Conservation (phyloP, 176 grass and related monocot species). For the Secale cereale region DNA sequence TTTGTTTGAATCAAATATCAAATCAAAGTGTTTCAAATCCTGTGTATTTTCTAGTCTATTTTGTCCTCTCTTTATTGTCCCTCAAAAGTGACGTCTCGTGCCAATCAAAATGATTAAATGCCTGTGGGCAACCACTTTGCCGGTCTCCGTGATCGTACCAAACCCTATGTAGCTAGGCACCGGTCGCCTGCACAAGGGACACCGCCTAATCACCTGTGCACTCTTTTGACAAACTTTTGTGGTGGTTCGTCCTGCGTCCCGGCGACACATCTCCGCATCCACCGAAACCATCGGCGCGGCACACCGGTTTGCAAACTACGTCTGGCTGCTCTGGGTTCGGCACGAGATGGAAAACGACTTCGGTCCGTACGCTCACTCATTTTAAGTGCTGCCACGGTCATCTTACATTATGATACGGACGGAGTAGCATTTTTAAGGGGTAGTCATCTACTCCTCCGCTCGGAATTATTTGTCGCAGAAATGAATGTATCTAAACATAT, state of each 20-base stretch:
- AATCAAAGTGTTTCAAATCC: no score
- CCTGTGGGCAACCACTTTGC: background rate
- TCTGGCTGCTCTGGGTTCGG: no score
- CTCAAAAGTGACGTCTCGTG: background rate
- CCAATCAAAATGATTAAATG: no score
- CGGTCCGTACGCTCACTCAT: background rate
- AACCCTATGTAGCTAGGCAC: background rate
- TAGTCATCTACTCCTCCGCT: no score
- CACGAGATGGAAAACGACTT: background rate
- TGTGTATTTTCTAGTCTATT: background rate
- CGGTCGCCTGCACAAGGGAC: background rate
- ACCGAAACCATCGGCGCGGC: slow-evolving; percentile 14
- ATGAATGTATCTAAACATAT: no score
- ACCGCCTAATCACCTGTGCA: background rate
- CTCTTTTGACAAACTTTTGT: background rate
- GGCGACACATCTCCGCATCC: background rate
- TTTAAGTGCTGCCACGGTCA: background rate
- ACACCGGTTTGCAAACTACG: background rate
- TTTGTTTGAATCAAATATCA: no score
- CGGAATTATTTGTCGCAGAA: no score
- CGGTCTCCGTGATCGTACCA: background rate
- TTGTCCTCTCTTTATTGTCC: background rate
- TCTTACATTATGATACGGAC: no score
- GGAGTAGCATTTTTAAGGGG: no score
- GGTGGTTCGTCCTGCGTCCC: background rate